phyloP scores from a whole-genome alignment of 108 stramenopile genomes.

The Nitzschia sp. region DNA sequence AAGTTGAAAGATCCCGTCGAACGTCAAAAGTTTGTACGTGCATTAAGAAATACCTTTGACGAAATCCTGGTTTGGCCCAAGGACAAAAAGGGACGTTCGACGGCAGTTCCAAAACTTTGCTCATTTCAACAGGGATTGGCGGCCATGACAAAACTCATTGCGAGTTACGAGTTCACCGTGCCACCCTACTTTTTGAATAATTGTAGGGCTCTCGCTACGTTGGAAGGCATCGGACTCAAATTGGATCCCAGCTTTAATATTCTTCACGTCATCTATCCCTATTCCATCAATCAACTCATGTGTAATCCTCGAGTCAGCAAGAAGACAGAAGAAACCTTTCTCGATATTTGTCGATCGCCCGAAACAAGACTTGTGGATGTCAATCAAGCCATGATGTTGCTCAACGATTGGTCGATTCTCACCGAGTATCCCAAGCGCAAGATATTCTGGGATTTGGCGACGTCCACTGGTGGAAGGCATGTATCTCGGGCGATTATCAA shows the following conservation, averaged over 20 bases:
- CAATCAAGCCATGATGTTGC: conserved; percentile 32
- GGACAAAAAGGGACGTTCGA: conserved; percentile 6
- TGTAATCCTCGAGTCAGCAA: conserved; percentile 45
- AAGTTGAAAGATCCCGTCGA: conserved; percentile 53
- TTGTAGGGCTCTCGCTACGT: conserved; percentile 48
- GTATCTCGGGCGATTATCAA: conserved; percentile 3
- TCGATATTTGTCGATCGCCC: conserved; percentile 46
- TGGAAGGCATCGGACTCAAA: conserved; percentile 56
- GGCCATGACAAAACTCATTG: conserved; percentile 44
- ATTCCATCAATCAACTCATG: conserved; percentile 47
- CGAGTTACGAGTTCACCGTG: conserved; percentile 51
- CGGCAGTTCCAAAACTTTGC: conserved; percentile 44
- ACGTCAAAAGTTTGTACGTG: neutral
- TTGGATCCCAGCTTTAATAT: conserved; percentile 61
- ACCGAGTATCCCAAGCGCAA: conserved; percentile 38
- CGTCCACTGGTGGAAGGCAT: neutral
- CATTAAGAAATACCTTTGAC: conserved; percentile 21
- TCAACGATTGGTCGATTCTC: conserved; percentile 52
- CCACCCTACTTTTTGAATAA: conserved; percentile 71
- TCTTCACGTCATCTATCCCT: conserved; percentile 56
- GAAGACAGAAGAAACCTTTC: conserved; percentile 50
- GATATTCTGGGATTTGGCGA: conserved; percentile 39
- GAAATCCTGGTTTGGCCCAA: conserved; percentile 38
- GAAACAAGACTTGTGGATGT: conserved; percentile 34
- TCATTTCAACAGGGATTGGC: conserved; percentile 48